Evolutionary conservation across 768 basidiomycete genomes (phyloP), one percentile per base, ranked within the genome.

Genomic region (Termitomyces sp.): DNA sequence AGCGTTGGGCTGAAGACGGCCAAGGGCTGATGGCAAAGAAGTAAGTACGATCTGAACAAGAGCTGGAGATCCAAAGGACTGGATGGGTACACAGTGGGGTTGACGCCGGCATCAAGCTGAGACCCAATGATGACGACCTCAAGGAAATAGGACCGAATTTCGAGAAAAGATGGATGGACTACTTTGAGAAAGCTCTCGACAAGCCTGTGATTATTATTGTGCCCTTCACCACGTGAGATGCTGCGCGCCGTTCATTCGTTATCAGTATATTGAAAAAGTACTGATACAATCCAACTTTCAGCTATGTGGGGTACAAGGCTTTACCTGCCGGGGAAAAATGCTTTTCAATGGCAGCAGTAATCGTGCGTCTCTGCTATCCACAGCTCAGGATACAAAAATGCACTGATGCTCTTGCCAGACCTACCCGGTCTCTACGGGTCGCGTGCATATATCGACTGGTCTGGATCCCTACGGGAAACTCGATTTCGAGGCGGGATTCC

Each of bases 131-230:
- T 5, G 71, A 74, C 2, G 86, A 87, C 41, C 71, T 85, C 30
- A 72, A 77, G 54, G 73, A 73, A 20, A 68, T 87, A 46, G 79
- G 79, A 13, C 75, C 80, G 2, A 73, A 67, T 8, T 87, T 87
- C 63, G 68, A 74, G 28, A 47, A 71, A 26, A 69, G 75, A 43
- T 86, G 85, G 86, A 69, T 77, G 16, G 66, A 69, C 5, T 82
- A 79, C 67, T 87, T 81, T 46, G 78, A 70, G 28, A 69, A 73
- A n/a, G 75, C 73, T 2, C 81, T 81, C 0, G 87, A 87, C 65
- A 87, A 86, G 64, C 77, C 84, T 6, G 78, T 83, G 2, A 62
- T 80, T 59, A 70, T 75, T 35, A 64, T 84, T 8, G 76, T 74
- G 0, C 59, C 74, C 0, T 58, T 77, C 18, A 67, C 79, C 3